Evolutionary conservation across 1,284 basidiomycete species (phyloP).

Genomic region (Agaricales sp.): DNA sequence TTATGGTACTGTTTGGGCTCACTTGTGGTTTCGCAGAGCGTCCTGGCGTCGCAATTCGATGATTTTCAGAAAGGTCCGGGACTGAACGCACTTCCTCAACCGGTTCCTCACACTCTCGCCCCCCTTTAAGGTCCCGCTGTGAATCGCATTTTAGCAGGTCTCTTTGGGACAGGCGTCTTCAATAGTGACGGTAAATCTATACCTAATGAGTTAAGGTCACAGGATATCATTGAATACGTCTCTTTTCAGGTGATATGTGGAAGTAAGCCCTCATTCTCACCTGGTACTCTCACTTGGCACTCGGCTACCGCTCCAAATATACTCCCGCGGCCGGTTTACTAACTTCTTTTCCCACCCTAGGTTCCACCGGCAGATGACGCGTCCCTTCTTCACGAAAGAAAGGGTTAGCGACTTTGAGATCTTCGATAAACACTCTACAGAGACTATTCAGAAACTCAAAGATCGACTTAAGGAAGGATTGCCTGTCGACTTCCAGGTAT

Average conservation of each 20-base stretch:
- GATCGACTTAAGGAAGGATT: slow-evolving; percentile 6
- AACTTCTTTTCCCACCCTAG: slow-evolving; percentile 9
- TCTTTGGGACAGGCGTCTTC: neutral
- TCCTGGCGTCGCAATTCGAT: neutral
- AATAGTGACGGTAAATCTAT: neutral
- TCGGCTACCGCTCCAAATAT: neutral
- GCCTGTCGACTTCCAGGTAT: slow-evolving; percentile 10
- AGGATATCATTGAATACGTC: too few relatives aligned
- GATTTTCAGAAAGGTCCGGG: neutral
- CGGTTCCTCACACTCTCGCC: too few relatives aligned
- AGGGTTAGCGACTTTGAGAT: slow-evolving; percentile 26
- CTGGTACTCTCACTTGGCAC: too few relatives aligned
- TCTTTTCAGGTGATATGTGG: slow-evolving; percentile 11
- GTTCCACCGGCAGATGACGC: slow-evolving; percentile 27
- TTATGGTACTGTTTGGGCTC: too few relatives aligned
- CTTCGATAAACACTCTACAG: slow-evolving; percentile 17
- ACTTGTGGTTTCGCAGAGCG: too few relatives aligned
- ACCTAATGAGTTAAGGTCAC: too few relatives aligned
- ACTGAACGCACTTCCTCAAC: too few relatives aligned
- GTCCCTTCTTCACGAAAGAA: slow-evolving; percentile 28
- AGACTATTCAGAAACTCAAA: slow-evolving; percentile 8
- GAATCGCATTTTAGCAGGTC: neutral
- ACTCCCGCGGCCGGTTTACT: neutral
- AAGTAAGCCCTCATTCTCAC: slow-evolving; percentile 7
- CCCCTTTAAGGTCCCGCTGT: too few relatives aligned